Conservation (phyloP, 805 yeast species). For the Ogataea pilisensis region DNA sequence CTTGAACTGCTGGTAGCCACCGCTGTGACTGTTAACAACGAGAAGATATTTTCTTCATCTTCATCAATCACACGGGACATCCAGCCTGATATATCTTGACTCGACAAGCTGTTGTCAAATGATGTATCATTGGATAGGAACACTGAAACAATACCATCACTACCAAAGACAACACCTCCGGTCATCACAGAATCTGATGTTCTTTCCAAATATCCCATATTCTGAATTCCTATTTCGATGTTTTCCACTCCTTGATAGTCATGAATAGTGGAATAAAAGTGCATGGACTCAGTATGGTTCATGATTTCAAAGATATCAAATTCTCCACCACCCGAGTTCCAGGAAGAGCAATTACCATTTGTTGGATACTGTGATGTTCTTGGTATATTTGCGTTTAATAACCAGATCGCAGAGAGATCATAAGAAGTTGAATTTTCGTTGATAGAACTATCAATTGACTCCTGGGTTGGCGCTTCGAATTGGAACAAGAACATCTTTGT, state of each 20-base stretch:
- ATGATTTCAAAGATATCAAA: conserved; percentile 72
- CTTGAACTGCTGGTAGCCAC: neutral
- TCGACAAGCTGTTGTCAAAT: conserved; percentile 43
- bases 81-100: conserved; percentile 10
- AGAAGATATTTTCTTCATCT: neutral
- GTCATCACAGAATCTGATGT: conserved; percentile 46
- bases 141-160: conserved; percentile 56
- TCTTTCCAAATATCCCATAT: conserved; percentile 54
- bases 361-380: conserved; percentile 69
- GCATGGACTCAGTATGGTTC: conserved; percentile 53
- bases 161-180: conserved; percentile 71
- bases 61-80: neutral
- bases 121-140: conserved; percentile 53
- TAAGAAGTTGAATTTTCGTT: conserved; percentile 35
- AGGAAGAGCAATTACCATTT: conserved; percentile 64
- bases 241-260: conserved; percentile 70
- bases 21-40: neutral
- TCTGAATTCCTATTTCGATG: conserved; percentile 56
- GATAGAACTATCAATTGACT: conserved; percentile 34
- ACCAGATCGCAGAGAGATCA: conserved; percentile 74
- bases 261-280: conserved; percentile 66
- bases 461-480: conserved; percentile 53
- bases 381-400: conserved; percentile 67
- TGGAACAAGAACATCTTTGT: conserved; percentile 71
- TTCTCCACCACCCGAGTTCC: conserved; percentile 79